These are phyloP conservation scores for Ogataea trehalophila DNA, from an alignment of 805 yeast species.

Conservation along the genomic window DNA sequence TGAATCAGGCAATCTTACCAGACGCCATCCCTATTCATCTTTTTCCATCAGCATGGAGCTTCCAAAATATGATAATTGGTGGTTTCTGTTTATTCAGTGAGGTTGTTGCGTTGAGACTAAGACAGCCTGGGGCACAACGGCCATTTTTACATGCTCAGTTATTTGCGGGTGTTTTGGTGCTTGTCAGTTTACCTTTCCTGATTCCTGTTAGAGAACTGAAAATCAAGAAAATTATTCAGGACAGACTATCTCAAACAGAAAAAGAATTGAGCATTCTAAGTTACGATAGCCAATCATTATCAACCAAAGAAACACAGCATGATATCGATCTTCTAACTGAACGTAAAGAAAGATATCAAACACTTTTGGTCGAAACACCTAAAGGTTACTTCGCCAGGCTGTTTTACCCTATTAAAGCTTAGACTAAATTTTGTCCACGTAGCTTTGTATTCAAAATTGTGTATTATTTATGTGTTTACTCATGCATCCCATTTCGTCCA, in stretches of 20 bases:
- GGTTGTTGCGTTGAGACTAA: constrained; percentile 26
- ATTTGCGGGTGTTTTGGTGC: constrained; percentile 51
- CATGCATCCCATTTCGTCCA: background rate
- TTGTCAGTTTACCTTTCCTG: constrained; percentile 35
- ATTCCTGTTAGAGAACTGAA: constrained; percentile 49
- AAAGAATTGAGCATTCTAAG: background rate
- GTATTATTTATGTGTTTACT: background rate
- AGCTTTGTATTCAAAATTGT: background rate
- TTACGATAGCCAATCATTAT: background rate
- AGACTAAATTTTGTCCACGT: background rate
- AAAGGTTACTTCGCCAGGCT: constrained; percentile 17
- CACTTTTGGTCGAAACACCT: constrained; percentile 7
- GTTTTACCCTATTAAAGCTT: constrained; percentile 22
- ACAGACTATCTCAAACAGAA: constrained; percentile 11
- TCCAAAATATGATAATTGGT: constrained; percentile 24
- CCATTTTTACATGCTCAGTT: constrained; percentile 60
- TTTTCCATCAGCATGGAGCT: constrained; percentile 29
- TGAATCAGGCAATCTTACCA: constrained; percentile 26
- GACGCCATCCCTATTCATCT: constrained; percentile 24
- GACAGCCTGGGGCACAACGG: constrained; percentile 11
- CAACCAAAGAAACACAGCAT: background rate
- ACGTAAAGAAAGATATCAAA: constrained; percentile 13
- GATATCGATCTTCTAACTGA: constrained; percentile 1
- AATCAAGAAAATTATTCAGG: constrained; percentile 34
- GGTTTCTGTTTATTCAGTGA: constrained; percentile 26